Conservation (phyloP, 1,284 basidiomycete genomes). For the Porodaedalea pini region DNA sequence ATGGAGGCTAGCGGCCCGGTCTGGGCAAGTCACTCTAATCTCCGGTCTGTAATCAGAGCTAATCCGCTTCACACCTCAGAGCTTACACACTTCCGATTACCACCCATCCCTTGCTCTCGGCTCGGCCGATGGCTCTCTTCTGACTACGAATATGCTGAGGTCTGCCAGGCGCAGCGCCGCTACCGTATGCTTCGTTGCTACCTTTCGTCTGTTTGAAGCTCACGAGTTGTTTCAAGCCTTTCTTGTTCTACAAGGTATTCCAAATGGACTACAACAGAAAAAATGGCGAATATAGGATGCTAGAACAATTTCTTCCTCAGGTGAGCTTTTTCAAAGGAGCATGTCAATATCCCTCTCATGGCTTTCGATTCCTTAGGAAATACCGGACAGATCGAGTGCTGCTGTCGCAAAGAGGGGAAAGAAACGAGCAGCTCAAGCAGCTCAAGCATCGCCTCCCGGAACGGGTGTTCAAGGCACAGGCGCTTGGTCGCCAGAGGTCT, state of each 20-base stretch:
- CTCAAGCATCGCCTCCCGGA: constrained; percentile 16
- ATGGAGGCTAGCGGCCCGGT: constrained; percentile 74
- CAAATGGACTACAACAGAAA: constrained; percentile 82
- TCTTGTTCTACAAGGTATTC: constrained; percentile 75
- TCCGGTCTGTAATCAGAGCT: background rate
- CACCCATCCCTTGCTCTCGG: constrained; percentile 83
- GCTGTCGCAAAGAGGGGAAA: constrained; percentile 24
- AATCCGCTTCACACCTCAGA: constrained; percentile 39
- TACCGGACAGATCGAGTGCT: constrained; percentile 32
- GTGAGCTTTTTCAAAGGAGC: constrained; percentile 46
- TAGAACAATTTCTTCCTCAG: constrained; percentile 78
- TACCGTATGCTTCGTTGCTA: constrained; percentile 46
- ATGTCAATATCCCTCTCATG: constrained; percentile 44
- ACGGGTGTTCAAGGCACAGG: constrained; percentile 38
- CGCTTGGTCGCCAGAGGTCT: constrained; percentile 74
- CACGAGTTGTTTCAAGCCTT: constrained; percentile 46
- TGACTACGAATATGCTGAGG: constrained; percentile 67
- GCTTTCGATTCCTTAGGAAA: constrained; percentile 35
- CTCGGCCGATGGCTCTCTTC: constrained; percentile 76
- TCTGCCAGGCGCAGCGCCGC: constrained; percentile 64
- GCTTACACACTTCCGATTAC: constrained; percentile 72
- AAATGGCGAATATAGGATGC: constrained; percentile 72
- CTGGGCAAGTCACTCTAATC: constrained; percentile 55
- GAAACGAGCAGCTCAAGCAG: constrained; percentile 29
- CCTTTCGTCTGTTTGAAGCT: constrained; percentile 1